phyloP scores from a whole-genome alignment of 306 rosid species.

The Spatholobus suberectus region DNA sequence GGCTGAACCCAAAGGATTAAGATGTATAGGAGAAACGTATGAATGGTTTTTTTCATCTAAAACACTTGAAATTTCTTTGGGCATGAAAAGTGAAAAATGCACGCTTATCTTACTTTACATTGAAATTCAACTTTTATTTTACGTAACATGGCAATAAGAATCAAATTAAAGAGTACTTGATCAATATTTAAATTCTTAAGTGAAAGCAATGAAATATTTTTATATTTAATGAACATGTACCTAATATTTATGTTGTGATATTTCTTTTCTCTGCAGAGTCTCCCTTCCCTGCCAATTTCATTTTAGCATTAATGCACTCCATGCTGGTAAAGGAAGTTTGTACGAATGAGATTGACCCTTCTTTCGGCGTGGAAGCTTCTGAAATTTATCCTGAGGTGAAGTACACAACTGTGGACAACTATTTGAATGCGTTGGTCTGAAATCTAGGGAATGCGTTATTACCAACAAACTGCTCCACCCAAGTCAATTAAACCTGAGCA shows the following conservation, averaged over 20 bases:
- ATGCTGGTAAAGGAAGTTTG: conserved; percentile 40
- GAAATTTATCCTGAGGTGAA: conserved; percentile 55
- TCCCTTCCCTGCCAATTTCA: conserved; percentile 40
- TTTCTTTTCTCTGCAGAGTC: conserved; percentile 33
- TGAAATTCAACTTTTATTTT: too few relatives aligned
- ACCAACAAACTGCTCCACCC: background rate
- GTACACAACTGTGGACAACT: conserved; percentile 44
- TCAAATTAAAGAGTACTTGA: too few relatives aligned
- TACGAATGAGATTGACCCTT: conserved; percentile 40
- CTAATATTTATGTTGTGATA: background rate
- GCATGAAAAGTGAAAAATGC: too few relatives aligned
- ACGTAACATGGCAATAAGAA: too few relatives aligned
- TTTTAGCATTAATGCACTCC: conserved; percentile 38
- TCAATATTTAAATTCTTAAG: background rate
- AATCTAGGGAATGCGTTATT: background rate
- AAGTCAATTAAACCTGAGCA: background rate
- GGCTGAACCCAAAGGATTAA: too few relatives aligned
- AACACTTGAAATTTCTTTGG: too few relatives aligned
- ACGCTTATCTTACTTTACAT: too few relatives aligned
- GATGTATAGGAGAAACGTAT: too few relatives aligned
- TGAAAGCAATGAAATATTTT: background rate
- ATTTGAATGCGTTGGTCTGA: conserved; percentile 49
- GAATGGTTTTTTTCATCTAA: too few relatives aligned
- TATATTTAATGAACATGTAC: background rate
- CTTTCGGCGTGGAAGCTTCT: conserved; percentile 48